phyloP scores from a whole-genome alignment of 441 rosid genomes.

The Brassica hybrid region DNA sequence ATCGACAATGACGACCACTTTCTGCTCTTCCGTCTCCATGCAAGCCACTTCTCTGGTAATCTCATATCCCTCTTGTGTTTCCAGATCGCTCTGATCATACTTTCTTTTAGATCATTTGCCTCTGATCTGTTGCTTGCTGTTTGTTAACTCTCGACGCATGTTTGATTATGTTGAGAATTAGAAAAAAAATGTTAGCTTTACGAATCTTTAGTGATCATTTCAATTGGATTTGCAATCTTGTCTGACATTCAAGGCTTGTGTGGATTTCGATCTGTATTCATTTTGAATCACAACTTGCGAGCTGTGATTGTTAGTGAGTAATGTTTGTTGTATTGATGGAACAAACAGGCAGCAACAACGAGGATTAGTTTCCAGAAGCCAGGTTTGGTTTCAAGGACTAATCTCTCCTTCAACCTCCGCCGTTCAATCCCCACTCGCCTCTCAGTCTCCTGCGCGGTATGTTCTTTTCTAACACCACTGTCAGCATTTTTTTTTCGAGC shows the following conservation, averaged over 20 bases:
- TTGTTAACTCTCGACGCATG: neutral
- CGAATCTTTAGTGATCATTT: neutral
- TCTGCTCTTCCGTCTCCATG: slow-evolving; percentile 50
- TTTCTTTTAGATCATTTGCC: neutral
- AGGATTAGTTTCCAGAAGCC: slow-evolving; percentile 48
- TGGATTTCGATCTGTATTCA: neutral
- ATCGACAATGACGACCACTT: slow-evolving; percentile 52
- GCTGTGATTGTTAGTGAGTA: neutral
- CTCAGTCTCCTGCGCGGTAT: slow-evolving; percentile 61
- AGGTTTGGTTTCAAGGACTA: slow-evolving; percentile 51
- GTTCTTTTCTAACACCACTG: neutral
- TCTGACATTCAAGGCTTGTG: no score
- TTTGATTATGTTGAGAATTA: neutral
- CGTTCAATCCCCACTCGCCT: slow-evolving; percentile 43
- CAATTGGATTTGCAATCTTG: neutral
- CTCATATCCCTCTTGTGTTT: neutral
- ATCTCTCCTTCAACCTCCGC: slow-evolving; percentile 56
- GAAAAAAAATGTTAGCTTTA: neutral
- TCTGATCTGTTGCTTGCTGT: neutral
- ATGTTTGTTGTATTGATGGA: slow-evolving; percentile 9
- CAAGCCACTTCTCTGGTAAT: slow-evolving; percentile 40
- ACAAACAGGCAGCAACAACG: slow-evolving; percentile 49
- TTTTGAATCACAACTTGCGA: neutral
- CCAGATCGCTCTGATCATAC: slow-evolving; percentile 3
- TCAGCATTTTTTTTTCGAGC: no score